A percentile compares a stretch with the other conserved stretches of the same genome.
Conservation (phyloP, 75 land plant genomes). For the Pseudotsuga menziesii region DNA sequence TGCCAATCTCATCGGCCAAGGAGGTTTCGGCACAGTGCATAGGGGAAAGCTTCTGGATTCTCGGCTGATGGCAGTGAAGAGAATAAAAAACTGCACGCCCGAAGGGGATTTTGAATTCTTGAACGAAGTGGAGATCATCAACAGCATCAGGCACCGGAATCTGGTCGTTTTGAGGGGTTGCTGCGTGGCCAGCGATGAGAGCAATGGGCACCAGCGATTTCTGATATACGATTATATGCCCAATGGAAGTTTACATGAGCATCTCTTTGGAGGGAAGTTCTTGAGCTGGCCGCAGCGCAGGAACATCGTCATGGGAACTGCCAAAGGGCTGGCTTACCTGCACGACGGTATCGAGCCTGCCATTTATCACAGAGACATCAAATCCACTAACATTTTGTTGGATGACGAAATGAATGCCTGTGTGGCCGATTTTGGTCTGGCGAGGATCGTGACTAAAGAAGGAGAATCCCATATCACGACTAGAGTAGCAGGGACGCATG, state of each 20-base stretch:
- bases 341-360: constrained; percentile 39
- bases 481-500: constrained; percentile 22
- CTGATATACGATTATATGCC: constrained; percentile 79
- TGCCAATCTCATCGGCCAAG: constrained; percentile 23
- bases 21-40: constrained; percentile 31
- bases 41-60: constrained; percentile 42
- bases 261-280: constrained; percentile 26
- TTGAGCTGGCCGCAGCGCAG: constrained; percentile 73
- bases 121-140: constrained; percentile 85
- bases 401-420: constrained; percentile 46
- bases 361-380: constrained; percentile 49
- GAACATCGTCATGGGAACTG: constrained; percentile 65
- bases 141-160: constrained; percentile 69
- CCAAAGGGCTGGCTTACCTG: constrained; percentile 48
- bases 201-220: constrained; percentile 29
- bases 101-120: constrained; percentile 62
- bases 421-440: constrained; percentile 50
- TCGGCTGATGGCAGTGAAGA: constrained; percentile 52
- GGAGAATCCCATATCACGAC: constrained; percentile 17
- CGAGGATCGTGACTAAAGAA: constrained; percentile 14
- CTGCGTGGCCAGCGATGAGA: constrained; percentile 42
- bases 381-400: constrained; percentile 45
- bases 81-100: constrained; percentile 47
- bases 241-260: constrained; percentile 66
- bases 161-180: constrained; percentile 74